These are phyloP conservation scores for Eruca vesicaria DNA, from an alignment of 441 rosid species.

Conservation along the genomic window DNA sequence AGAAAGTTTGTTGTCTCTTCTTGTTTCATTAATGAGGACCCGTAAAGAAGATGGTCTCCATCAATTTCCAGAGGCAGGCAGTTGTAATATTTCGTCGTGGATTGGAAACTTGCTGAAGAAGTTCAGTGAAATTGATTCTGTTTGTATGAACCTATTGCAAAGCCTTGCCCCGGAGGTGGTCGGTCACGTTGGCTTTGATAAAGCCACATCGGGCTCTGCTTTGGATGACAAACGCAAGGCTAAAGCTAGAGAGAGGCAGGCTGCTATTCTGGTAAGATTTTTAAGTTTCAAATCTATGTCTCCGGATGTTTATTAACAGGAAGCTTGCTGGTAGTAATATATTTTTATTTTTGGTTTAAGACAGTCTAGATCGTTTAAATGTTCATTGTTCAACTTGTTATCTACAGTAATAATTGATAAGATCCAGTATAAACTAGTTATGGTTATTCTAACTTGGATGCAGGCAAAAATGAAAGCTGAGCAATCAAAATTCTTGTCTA, in stretches of 20 bases:
- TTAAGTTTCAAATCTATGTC: not conserved
- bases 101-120: not conserved
- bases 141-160: not conserved
- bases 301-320: not conserved
- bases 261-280: not conserved
- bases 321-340: not conserved
- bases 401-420: not conserved
- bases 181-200: not conserved
- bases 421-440: slow-evolving; percentile 9
- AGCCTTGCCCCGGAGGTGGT: not conserved
- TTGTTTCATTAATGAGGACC: not conserved
- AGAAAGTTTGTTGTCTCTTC: not conserved
- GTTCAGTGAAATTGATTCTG: not conserved
- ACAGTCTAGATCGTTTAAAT: not conserved
- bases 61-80: not conserved
- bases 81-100: not conserved
- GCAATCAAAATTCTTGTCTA: slow-evolving; percentile 86
- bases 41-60: not conserved
- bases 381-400: slow-evolving; percentile 6
- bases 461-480: slow-evolving; percentile 99
- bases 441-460: slow-evolving; percentile 36
- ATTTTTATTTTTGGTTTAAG: not conserved
- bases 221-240: not conserved
- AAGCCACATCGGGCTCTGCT: not conserved
- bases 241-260: not conserved